Percentiles rank a stretch among this genome's conserved stretches.
phyloP scores from a whole-genome alignment of 1,139 yeast genomes.

The Suhomyces maxii region DNA sequence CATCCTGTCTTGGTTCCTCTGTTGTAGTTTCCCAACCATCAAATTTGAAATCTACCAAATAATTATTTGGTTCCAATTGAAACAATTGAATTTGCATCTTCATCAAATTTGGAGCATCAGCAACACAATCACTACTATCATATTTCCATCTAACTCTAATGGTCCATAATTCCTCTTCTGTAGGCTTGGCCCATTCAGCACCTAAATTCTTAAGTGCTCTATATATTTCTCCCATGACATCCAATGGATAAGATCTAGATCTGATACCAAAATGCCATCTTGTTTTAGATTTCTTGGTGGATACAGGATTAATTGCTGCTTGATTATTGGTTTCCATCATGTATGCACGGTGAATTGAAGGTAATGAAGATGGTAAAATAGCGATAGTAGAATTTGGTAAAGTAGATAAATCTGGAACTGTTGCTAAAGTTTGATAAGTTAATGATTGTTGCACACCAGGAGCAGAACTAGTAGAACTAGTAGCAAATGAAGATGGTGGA shows the following conservation, averaged over 20 bases:
- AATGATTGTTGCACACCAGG: slow-evolving; percentile 51
- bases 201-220: slow-evolving; percentile 91
- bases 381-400: slow-evolving; percentile 75
- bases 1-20: slow-evolving; percentile 36
- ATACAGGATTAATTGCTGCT: slow-evolving; percentile 68
- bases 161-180: slow-evolving; percentile 94
- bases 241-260: slow-evolving; percentile 93
- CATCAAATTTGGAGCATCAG: slow-evolving; percentile 70
- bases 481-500: slow-evolving; percentile 32
- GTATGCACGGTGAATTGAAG: slow-evolving; percentile 90
- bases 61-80: slow-evolving; percentile 93
- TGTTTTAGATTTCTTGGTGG: slow-evolving; percentile 83
- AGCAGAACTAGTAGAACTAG: slow-evolving; percentile 28
- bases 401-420: slow-evolving; percentile 51
- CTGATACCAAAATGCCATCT: slow-evolving; percentile 99
- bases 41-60: slow-evolving; percentile 93
- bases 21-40: slow-evolving; percentile 83
- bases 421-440: slow-evolving; percentile 51
- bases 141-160: slow-evolving; percentile 96
- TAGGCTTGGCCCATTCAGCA: slow-evolving; percentile 96
- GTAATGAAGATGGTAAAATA: slow-evolving; percentile 87
- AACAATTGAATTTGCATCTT: slow-evolving; percentile 96
- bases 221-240: slow-evolving; percentile 98
- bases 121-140: slow-evolving; percentile 43
- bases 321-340: slow-evolving; percentile 63